Percentiles rank a stretch among this genome's conserved stretches.
Evolutionary conservation across 495 filamentous ascomycete genomes (phyloP).

Genomic region (Neurospora sp.): DNA sequence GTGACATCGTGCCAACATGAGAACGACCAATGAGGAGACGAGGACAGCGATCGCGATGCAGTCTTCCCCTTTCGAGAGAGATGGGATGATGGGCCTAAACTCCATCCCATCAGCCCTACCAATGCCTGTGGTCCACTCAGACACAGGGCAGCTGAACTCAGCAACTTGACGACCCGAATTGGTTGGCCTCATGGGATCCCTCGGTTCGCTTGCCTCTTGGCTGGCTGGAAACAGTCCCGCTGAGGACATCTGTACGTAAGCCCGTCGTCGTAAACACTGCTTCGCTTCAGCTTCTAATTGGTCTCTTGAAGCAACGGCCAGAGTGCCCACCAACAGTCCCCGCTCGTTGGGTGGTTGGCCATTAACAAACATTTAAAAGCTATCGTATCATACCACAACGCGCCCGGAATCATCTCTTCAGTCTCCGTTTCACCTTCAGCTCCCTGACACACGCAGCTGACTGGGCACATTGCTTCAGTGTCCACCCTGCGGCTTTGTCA

Average conservation of each 20-base stretch:
- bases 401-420: background rate
- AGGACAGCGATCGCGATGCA: background rate
- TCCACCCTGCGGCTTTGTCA: background rate
- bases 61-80: background rate
- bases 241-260: background rate
- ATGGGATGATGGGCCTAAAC: background rate
- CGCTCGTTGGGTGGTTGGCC: background rate
- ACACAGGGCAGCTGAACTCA: background rate
- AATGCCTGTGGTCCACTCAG: background rate
- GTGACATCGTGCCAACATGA: background rate
- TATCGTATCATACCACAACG: background rate
- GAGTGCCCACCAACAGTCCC: background rate
- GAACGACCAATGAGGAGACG: background rate
- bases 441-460: background rate
- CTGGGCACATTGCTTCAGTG: background rate
- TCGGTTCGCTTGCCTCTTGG: background rate
- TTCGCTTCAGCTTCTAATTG: background rate
- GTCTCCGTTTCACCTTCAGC: background rate
- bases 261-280: background rate
- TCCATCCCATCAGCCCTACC: constrained; percentile 6
- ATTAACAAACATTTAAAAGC: background rate
- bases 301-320: background rate
- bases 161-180: background rate
- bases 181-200: background rate
- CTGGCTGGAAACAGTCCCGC: background rate